A percentile compares a stretch with the other conserved stretches of the same genome.
Conservation (phyloP, 192 early-diverging fungal species). For the Rhizophagus sp. region DNA sequence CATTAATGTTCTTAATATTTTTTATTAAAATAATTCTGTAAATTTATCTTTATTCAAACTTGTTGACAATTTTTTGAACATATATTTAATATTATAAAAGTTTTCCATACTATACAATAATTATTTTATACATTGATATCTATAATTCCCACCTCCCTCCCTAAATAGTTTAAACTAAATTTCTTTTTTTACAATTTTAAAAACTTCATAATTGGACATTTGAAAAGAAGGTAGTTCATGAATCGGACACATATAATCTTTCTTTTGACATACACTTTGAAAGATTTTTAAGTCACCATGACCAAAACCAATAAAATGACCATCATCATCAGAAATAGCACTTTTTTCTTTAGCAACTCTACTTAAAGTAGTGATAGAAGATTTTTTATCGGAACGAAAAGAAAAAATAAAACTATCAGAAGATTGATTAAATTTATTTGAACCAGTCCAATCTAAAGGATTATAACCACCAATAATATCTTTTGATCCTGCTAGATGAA, state of each 20-base stretch:
- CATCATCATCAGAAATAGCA: constrained; percentile 18
- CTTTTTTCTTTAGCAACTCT: background rate
- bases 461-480: constrained; percentile 25
- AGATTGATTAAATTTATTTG: background rate
- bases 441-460: constrained; percentile 12
- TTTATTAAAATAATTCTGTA: too few relatives aligned
- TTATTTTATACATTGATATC: too few relatives aligned
- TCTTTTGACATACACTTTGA: background rate
- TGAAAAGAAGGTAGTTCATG: background rate
- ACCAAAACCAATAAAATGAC: constrained; percentile 19
- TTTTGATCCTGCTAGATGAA: background rate
- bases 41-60: too few relatives aligned
- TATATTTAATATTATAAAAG: too few relatives aligned
- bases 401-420: constrained; percentile 24
- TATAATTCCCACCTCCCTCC: too few relatives aligned
- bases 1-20: too few relatives aligned
- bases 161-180: background rate
- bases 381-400: background rate
- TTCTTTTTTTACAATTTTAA: constrained; percentile 15
- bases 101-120: too few relatives aligned
- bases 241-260: constrained; percentile 10
- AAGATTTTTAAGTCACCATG: constrained; percentile 11
- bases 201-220: constrained; percentile 12
- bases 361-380: constrained; percentile 10
- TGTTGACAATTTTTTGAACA: too few relatives aligned